These are phyloP conservation scores for Neurospora sp. DNA, from an alignment of 495 filamentous ascomycete species.

Conservation along the genomic window DNA sequence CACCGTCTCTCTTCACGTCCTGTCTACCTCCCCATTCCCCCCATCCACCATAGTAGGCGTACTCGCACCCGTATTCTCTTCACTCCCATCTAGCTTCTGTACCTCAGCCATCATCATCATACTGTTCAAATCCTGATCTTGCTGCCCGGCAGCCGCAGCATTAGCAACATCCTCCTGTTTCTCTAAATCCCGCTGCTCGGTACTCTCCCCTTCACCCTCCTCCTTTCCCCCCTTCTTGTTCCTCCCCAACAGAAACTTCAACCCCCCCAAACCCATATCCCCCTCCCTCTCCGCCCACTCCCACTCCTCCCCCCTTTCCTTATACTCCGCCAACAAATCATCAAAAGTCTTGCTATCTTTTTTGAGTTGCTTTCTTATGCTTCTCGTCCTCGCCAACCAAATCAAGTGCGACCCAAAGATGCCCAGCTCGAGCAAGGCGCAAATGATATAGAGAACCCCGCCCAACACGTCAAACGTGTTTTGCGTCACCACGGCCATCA, in stretches of 20 bases:
- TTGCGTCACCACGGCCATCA: conserved; percentile 59
- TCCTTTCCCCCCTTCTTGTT: neutral
- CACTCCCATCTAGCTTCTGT: neutral
- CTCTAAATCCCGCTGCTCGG: neutral
- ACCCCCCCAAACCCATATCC: neutral
- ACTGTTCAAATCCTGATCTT: neutral
- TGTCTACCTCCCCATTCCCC: neutral
- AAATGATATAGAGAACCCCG: conserved; percentile 58
- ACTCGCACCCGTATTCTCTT: neutral
- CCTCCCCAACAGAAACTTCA: neutral
- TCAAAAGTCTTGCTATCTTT: conserved; percentile 50
- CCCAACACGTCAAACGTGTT: conserved; percentile 61
- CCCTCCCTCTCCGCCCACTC: conserved; percentile 31
- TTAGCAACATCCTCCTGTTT: neutral
- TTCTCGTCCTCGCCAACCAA: conserved; percentile 56
- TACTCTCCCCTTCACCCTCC: neutral
- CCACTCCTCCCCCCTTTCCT: conserved; percentile 24
- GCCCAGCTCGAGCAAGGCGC: conserved; percentile 54
- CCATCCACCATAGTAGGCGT: neutral
- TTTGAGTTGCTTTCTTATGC: conserved; percentile 48
- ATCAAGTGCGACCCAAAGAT: conserved; percentile 60
- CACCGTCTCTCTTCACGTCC: neutral
- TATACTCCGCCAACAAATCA: conserved; percentile 43
- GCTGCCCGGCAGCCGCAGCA: neutral
- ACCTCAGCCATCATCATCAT: neutral